Evolutionary conservation across 2,329 filamentous ascomycete genomes (phyloP), one percentile per base, ranked within the genome.

Genomic region (Anisogramma anomala): DNA sequence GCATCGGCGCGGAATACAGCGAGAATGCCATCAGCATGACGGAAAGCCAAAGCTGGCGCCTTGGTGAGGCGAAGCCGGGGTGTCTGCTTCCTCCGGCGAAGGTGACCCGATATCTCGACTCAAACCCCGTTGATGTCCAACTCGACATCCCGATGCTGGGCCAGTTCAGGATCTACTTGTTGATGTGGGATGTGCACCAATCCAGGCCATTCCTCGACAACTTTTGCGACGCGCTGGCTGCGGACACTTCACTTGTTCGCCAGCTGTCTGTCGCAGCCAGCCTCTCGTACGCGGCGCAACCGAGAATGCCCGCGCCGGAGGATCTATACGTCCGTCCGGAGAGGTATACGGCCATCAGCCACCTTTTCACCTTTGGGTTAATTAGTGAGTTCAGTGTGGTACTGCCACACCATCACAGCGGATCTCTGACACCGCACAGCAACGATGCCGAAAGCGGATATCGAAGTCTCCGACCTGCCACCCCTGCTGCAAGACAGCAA

Each of bases 101-200:
- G 58, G 81, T 80, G 14, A 82, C 79, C 0, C 72, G 83, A 20
- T 86, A 81, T 54, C 72, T 86, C 38, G 83, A 88, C 58, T 78
- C 82, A 3, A 88, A 87, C 52, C 82, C 82, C 0, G 75, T 88
- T 31, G 79, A 87, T 50, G 64, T 87, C 20, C 81, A 88, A 55
- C 73, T 85, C 5, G 83, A 87, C 53, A 83, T 87, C 33, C 83
- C 83, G 1, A 73, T 85, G 59, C 65, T 87, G 5, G 79, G 82
- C 19, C 83, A 88, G 53, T 88, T 87, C 64, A 72, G 80, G 36
- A 72, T 86, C 33, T 86, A 83, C 57, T 69, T 87, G 46, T 71
- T 88, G 46, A 72, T 77, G 46, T 75, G 73, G 53, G 69, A 84
- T 51, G 65, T 84, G 2, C 64, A 68, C 41, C 57, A 67, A 23